Percentiles rank a stretch among this genome's conserved stretches.
Conservation (phyloP, 257 asterid species). For the Capsicum pubescens region DNA sequence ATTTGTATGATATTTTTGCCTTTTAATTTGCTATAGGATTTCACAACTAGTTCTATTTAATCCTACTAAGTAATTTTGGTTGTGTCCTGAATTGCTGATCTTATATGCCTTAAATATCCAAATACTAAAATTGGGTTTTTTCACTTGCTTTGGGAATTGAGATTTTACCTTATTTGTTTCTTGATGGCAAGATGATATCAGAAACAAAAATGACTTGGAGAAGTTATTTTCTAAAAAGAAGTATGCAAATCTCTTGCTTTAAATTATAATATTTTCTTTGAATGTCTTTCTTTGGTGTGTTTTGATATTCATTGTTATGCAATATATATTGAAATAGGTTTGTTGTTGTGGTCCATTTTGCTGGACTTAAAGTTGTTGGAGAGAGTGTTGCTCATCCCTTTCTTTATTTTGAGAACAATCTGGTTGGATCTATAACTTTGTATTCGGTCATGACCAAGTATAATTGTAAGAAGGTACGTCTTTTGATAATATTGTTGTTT, state of each 20-base stretch:
- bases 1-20: neutral
- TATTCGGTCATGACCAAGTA: conserved; percentile 80
- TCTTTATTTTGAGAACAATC: conserved; percentile 86
- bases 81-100: neutral
- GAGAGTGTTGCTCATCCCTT: conserved; percentile 90
- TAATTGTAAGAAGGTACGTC: conserved; percentile 87
- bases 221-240: conserved; percentile 63
- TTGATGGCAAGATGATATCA: conserved; percentile 86
- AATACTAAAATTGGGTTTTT: neutral
- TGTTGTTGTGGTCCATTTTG: conserved; percentile 93
- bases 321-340: conserved; percentile 47
- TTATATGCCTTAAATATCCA: neutral
- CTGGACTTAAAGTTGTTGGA: conserved; percentile 96
- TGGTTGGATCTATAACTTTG: conserved; percentile 78
- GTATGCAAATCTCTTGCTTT: conserved; percentile 43
- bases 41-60: neutral
- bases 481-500: neutral
- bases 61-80: neutral
- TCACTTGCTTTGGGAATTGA: conserved; percentile 26
- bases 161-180: neutral
- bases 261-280: neutral
- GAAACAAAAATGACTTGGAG: conserved; percentile 88
- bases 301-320: neutral
- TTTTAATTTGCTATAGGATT: conserved; percentile 4
- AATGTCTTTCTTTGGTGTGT: neutral